Evolutionary conservation across 306 rosid genomes (phyloP), one percentile per base, ranked within the genome.

Genomic region (Medicago truncatula): DNA sequence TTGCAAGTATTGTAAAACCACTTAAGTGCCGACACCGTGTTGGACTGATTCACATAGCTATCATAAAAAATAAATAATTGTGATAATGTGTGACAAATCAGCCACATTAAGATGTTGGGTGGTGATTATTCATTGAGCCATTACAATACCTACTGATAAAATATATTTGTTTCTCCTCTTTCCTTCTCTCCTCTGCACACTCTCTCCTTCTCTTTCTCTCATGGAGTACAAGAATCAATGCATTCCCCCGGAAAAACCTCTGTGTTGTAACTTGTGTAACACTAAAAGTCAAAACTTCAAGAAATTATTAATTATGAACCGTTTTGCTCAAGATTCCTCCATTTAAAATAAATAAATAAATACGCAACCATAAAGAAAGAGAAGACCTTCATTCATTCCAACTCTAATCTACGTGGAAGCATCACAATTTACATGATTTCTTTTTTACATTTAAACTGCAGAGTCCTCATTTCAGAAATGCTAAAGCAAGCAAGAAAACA

Each of bases 51-150:
- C 60, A 75, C 23, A 40, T 61, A 61, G 43, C 39, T 36, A 60
- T 62, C 64, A 47, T 18, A 16, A 28, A 34, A 80, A 75, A 61
- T 9, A 9, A 56, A 56, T 69, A 62, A 70, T 66, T 77, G 73
- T 61, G 67, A 54, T 47, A 52, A 6, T 47, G 69, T 65, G 34
- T 61, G 8, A 61, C 76, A 59, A 8, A 49, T 49, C 38, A 49
- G 16, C 58, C 62, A 59, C 67, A 74, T 8, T 81, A 74, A 72
- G 58, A 16, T 56, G 70, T 8, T 21, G 40, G 67, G 61, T n/a
- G 18, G 2, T 39, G 70, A 38, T 64, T 64, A 39, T 64, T 36
- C 52, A 58, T 61, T 34, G 21, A 8, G 21, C 34, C 61, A 67
- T 74, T 73, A 31, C 36, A 31, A 0, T 69, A 53, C 20, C 53